Base-by-base conservation (phyloP, 2,329 filamentous ascomycete species). In the Botryotinia convoluta region DNA sequence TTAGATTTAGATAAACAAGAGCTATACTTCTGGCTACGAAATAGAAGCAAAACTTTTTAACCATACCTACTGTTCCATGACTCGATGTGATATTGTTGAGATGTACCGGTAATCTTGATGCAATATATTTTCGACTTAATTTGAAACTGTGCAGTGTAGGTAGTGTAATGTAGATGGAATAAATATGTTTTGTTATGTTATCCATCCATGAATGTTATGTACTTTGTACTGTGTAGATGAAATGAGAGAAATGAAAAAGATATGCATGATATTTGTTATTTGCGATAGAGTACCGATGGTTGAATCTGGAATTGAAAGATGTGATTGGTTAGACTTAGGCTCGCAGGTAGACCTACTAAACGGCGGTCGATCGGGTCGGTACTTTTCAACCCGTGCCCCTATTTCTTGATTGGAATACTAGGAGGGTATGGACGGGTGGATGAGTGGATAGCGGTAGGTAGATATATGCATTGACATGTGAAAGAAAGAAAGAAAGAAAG, bases 21-120 rank as follows among this genome's bases (percentile, higher is more conserved):
- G 54, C 44, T 22, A 32, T 39, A 72, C 70, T 72, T 72, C 37
- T 67, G 48, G 48, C 62, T 54, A 68, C 39, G 22, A 67, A 68
- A 59, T 60, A n/a, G 61, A 72, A 72, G 70, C 20, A 26, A 62
- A 71, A 57, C 26, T 22, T 54, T 29, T 69, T 51, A n/a, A 64
- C 9, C 37, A 62, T 48, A 6, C 62, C 3, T n/a, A 10, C 29
- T 35, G 14, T 45, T 45, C 42, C 44, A 48, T 22, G 57, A 32
- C 57, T 60, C 9, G 20, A 60, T 14, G 9, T 20, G 32, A 37
- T 12, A 35, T 37, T 26, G 32, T 37, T 35, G 57, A 37, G 20
- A 37, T 22, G 57, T 37, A n/a, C 2, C 26, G 48, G 57, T 60
- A 35, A 37, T 60, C 18, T 60, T 60, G 57, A 35, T 35, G 32